Conservation (phyloP, 257 asterid genomes). For the Solanum etuberosum region DNA sequence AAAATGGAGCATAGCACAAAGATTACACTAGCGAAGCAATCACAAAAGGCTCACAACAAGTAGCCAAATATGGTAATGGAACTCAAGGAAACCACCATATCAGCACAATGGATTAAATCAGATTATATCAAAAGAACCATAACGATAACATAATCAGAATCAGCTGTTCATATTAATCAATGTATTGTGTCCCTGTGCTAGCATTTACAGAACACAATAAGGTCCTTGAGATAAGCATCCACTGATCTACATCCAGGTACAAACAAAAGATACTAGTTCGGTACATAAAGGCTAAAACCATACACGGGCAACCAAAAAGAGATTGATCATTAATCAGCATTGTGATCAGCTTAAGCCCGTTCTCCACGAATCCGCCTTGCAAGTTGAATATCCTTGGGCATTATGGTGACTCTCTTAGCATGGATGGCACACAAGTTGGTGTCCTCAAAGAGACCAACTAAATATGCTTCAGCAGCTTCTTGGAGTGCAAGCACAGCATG, state of each 20-base stretch:
- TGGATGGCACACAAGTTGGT: slow-evolving; percentile 51
- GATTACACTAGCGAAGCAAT: too few relatives aligned
- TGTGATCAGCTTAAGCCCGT: slow-evolving; percentile 31
- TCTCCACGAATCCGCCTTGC: slow-evolving; percentile 80
- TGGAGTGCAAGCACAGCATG: slow-evolving; percentile 64
- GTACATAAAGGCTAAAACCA: not conserved
- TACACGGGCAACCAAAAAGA: not conserved
- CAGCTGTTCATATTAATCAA: not conserved
- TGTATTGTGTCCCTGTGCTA: not conserved
- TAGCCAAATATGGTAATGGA: not conserved
- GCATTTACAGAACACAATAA: not conserved
- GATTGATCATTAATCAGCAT: not conserved
- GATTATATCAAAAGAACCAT: not conserved
- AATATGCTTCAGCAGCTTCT: slow-evolving; percentile 70
- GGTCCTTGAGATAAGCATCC: not conserved
- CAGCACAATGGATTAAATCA: not conserved
- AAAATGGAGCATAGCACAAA: too few relatives aligned
- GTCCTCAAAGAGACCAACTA: slow-evolving; percentile 68
- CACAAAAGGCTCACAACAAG: not conserved
- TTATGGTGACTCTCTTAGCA: not conserved
- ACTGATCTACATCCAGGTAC: not conserved
- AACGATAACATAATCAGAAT: not conserved
- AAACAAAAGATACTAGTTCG: not conserved
- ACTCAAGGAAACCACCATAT: not conserved
- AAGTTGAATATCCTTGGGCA: slow-evolving; percentile 46